Base-by-base conservation (phyloP, 371 early-diverging fungal species). In the Zopfochytrium polystomum region DNA sequence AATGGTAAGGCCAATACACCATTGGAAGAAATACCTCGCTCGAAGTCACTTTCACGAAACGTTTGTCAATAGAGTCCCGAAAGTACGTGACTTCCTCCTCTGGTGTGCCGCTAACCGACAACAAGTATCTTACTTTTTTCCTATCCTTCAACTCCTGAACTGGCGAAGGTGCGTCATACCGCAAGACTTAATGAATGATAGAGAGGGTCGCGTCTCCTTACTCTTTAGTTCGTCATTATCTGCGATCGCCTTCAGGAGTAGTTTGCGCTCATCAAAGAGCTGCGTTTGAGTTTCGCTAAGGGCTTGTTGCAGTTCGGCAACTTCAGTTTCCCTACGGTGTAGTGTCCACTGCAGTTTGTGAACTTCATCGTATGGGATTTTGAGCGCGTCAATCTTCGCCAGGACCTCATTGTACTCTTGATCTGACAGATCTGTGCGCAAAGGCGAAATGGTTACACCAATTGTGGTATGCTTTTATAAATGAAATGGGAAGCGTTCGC, bases 101-200 rank as follows among this genome's bases (percentile, higher is more conserved):
- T 0, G 62, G 54, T 26, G 57, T 29, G 5, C 65, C 66, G 4
- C 55, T 52, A 9, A 75, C 33, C 0, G 72, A 69, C 26, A 82
- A 60, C 47, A 82, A 54, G 54, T 75, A 82, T n/a, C 78, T 65
- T 20, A 82, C 79, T 58, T 82, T 82, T 47, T 74, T 75, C 26
- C 80, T 50, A 49, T 82, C 82, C 55, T 79, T 79, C 34, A 82
- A 70, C 52, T 82, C 82, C 61, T 82, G 82, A 26, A 82, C 78
- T 81, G 57, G 2, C 49, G 33, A n/a, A 2, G 43, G 29, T 15
- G 33, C 15, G 42, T n/a, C n/a, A 42, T 42, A 11, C 42, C 13
- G n/a, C n/a, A 13, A 42, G 42, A 11, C 11, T n/a, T n/a, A 42
- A 13, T 13, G 13, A 42, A 42, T 13, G 11, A n/a, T n/a, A 13